Evolutionary conservation across 495 filamentous ascomycete genomes (phyloP), one percentile per base, ranked within the genome.

Genomic region (Neohortaea acidophila): DNA sequence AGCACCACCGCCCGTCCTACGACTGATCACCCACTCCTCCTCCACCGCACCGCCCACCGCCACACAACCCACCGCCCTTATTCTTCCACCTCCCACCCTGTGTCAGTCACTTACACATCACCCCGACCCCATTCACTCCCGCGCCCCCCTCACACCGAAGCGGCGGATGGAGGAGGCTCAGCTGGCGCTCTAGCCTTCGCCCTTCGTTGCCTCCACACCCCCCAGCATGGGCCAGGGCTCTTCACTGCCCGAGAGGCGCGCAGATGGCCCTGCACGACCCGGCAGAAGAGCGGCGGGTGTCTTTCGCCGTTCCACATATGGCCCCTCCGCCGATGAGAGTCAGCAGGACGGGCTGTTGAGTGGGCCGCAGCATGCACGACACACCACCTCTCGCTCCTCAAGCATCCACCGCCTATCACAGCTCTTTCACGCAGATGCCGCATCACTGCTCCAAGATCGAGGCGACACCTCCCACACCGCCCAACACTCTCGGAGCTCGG

Each of bases 381-480:
- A 39, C 11, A 26, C 28, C 32, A 21, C 27, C 11, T 27, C 34
- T 21, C 30, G 42, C 3, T 13, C 47, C 3, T 22, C 2, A 30
- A 44, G 41, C 36, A 29, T 37, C 6, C 25, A 40, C 21, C 35
- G 46, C n/a, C 36, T 49, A 10, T 49, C 46, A 2, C 46, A 44
- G 23, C 31, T 49, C 1, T 31, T 49, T 13, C 44, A 33, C 2
- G 25, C 19, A 15, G 33, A 20, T 4, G 30, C 38, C n/a, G 21
- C 34, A 7, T 9, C 9, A n/a, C n/a, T 23, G 19, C 14, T 2
- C 13, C 19, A 30, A 21, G 39, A 20, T 12, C n/a, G n/a, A n/a
- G n/a, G n/a, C n/a, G n/a, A n/a, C n/a, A n/a, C n/a, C n/a, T n/a
- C n/a, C n/a, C 17, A 34, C 8, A 21, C 15, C 8, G 19, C 15